These are phyloP conservation scores for Tetracladium setigerum DNA, from an alignment of 495 filamentous ascomycete species.

Conservation along the genomic window DNA sequence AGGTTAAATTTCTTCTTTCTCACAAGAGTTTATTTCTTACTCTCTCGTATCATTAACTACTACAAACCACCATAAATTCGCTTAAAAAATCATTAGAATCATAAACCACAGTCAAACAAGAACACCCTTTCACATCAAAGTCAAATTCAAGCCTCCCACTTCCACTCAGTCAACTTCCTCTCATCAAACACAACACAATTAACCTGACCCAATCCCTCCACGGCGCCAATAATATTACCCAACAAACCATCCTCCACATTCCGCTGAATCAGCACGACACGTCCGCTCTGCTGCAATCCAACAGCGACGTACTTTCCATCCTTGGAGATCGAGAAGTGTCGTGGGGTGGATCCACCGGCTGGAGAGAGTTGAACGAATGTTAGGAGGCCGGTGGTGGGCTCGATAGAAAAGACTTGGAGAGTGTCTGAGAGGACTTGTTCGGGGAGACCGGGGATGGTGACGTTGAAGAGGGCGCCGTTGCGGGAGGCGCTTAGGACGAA, in stretches of 20 bases:
- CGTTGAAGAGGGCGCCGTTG: constrained; percentile 43
- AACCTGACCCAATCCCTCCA: constrained; percentile 42
- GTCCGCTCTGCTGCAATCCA: constrained; percentile 50
- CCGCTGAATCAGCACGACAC: constrained; percentile 52
- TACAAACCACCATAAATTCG: too few species aligned
- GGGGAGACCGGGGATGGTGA: constrained; percentile 37
- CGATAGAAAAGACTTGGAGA: constrained; percentile 30
- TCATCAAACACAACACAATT: constrained; percentile 59
- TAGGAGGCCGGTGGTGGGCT: constrained; percentile 39
- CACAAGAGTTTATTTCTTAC: too few species aligned
- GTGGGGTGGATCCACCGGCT: constrained; percentile 51
- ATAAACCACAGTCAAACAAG: too few species aligned
- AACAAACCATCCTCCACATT: constrained; percentile 48
- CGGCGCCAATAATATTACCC: constrained; percentile 39
- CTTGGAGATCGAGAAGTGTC: constrained; percentile 59
- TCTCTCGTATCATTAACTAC: too few species aligned
- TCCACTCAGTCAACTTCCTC: background rate
- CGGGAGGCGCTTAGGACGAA: constrained; percentile 61
- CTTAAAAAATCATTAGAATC: too few species aligned
- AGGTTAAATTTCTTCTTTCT: too few species aligned
- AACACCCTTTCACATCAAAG: too few species aligned
- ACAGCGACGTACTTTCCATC: constrained; percentile 53
- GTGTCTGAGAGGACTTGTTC: constrained; percentile 21
- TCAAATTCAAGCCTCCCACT: too few species aligned
- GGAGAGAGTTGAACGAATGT: constrained; percentile 41